Evolutionary conservation across 345 rosid species (phyloP).

Genomic region (Hypericum androsaemum): DNA sequence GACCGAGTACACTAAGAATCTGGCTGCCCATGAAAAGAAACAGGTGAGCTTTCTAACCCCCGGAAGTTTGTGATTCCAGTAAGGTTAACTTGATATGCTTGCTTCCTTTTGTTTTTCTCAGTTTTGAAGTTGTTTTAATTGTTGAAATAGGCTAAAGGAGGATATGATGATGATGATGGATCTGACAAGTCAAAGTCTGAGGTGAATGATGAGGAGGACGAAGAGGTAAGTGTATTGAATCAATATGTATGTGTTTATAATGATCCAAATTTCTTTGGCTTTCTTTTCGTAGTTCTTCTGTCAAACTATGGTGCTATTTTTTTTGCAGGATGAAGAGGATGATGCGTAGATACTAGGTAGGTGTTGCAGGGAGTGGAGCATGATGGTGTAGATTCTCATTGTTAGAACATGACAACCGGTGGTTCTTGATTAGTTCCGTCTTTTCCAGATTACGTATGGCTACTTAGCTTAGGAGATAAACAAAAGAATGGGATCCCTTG

Average conservation of each 20-base stretch:
- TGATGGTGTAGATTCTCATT: too few species aligned
- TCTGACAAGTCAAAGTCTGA: slow-evolving; percentile 82
- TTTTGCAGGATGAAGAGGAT: too few species aligned
- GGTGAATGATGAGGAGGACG: slow-evolving; percentile 45
- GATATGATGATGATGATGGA: slow-evolving; percentile 47
- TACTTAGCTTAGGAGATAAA: too few species aligned
- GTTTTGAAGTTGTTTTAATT: background rate
- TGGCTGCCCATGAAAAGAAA: slow-evolving; percentile 53
- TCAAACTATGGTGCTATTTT: background rate
- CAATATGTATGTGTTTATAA: slow-evolving; percentile 28
- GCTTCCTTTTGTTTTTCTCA: background rate
- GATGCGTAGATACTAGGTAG: too few species aligned
- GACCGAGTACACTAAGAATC: slow-evolving; percentile 47
- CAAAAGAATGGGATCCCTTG: too few species aligned
- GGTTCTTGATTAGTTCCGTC: too few species aligned
- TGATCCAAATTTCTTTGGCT: too few species aligned
- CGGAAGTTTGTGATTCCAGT: background rate
- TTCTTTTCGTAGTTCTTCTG: background rate
- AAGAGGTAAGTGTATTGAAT: slow-evolving; percentile 34
- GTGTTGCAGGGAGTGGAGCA: too few species aligned
- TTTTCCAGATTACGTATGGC: too few species aligned
- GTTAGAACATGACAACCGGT: too few species aligned
- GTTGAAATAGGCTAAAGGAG: slow-evolving; percentile 36
- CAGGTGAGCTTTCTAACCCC: slow-evolving; percentile 23
- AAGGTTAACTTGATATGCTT: background rate